Conservation (phyloP, 176 grass and related monocot genomes). For the Phragmites australis region DNA sequence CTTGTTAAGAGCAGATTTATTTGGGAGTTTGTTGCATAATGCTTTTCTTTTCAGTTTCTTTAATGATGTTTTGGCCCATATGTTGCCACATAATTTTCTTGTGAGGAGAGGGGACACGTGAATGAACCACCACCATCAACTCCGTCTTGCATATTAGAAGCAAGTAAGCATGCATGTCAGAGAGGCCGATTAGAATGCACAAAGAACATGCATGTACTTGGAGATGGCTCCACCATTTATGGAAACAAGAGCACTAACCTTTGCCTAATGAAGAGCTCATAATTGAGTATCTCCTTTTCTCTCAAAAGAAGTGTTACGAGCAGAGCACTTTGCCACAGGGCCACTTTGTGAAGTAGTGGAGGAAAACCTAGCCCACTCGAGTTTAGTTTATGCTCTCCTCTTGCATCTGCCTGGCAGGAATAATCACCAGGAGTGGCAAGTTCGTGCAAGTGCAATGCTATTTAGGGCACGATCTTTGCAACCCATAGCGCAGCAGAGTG, state of each 20-base stretch:
- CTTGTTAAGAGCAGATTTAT: not conserved
- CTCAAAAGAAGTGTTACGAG: slow-evolving; percentile 37
- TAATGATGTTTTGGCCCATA: not conserved
- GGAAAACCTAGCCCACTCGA: slow-evolving; percentile 37
- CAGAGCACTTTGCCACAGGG: slow-evolving; percentile 23
- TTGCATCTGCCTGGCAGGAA: slow-evolving; percentile 41
- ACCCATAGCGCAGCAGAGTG: slow-evolving; percentile 29
- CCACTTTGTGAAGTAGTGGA: slow-evolving; percentile 55
- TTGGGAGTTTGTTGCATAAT: not conserved
- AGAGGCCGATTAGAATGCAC: not conserved
- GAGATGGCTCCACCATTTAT: slow-evolving; percentile 29
- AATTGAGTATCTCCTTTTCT: slow-evolving; percentile 49
- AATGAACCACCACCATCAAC: not conserved
- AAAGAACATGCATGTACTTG: slow-evolving; percentile 41
- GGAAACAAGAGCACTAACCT: slow-evolving; percentile 42
- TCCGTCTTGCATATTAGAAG: not conserved
- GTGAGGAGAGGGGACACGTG: no score
- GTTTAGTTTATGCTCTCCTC: slow-evolving; percentile 35
- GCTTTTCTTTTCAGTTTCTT: not conserved
- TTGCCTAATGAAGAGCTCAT: slow-evolving; percentile 46
- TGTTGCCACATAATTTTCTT: not conserved
- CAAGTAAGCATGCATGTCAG: not conserved
- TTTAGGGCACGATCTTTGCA: slow-evolving; percentile 49
- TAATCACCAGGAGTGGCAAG: slow-evolving; percentile 57
- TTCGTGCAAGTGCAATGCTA: slow-evolving; percentile 35